Conservation (phyloP, 129 eudicot genomes). For the Chrysanthemum seticuspe region DNA sequence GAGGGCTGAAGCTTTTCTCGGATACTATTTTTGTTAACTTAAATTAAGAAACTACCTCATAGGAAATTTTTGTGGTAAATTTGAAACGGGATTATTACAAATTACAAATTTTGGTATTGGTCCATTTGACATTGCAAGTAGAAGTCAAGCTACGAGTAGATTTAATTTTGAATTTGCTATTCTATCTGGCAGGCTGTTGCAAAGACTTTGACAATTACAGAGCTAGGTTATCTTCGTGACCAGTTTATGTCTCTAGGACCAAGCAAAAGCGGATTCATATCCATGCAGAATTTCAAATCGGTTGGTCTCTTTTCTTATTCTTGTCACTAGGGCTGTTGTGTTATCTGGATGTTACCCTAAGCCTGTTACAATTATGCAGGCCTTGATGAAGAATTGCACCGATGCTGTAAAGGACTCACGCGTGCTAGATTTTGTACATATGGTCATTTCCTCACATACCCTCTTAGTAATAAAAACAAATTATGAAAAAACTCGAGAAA, state of each 20-base stretch:
- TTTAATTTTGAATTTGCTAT: constrained; percentile 16
- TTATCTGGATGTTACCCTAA: constrained; percentile 8
- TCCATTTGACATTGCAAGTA: constrained; percentile 11
- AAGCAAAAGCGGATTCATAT: constrained; percentile 75
- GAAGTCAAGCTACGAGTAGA: constrained; percentile 7
- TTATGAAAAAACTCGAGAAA: neutral
- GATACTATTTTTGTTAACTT: neutral
- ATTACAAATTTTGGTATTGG: constrained; percentile 1
- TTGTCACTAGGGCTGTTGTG: neutral
- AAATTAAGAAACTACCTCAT: neutral
- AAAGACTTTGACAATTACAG: constrained; percentile 76
- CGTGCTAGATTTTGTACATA: constrained; percentile 77
- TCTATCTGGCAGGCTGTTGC: constrained; percentile 81
- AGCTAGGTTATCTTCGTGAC: constrained; percentile 82
- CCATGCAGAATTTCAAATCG: constrained; percentile 78
- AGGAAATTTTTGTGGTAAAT: neutral
- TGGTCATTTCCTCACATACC: constrained; percentile 43
- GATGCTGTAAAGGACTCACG: constrained; percentile 97
- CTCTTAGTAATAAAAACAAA: constrained; percentile 4
- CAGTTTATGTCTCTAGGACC: constrained; percentile 82
- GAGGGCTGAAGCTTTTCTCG: no score
- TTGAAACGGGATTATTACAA: neutral
- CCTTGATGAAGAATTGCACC: constrained; percentile 63
- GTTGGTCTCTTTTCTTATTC: constrained; percentile 30
- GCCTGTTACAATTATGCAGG: constrained; percentile 40